Evolutionary conservation across 805 yeast genomes (phyloP).

Genomic region (Ogataea wickerhamii): DNA sequence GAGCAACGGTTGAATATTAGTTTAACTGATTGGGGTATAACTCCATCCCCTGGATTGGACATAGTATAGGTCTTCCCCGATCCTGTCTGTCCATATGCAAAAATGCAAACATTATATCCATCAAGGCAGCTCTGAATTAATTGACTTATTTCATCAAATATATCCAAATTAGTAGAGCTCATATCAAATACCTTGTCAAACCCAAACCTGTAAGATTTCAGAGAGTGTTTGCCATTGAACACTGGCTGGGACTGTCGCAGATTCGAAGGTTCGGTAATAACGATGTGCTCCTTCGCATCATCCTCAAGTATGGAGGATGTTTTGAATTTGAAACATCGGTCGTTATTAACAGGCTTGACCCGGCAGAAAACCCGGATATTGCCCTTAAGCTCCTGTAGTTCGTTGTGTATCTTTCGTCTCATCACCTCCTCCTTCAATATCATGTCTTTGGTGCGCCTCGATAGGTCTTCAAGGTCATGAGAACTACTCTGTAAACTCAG

Average conservation of each 20-base stretch:
- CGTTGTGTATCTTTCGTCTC: constrained; percentile 66
- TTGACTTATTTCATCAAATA: constrained; percentile 84
- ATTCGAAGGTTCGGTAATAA: constrained; percentile 24
- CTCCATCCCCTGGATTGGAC: constrained; percentile 68
- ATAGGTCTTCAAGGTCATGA: constrained; percentile 23
- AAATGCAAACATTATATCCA: constrained; percentile 88
- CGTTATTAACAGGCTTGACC: constrained; percentile 53
- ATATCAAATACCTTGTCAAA: constrained; percentile 78
- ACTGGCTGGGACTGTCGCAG: constrained; percentile 3
- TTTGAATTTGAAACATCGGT: constrained; percentile 20
- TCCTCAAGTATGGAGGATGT: constrained; percentile 15
- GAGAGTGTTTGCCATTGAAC: constrained; percentile 7
- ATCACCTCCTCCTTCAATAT: constrained; percentile 28
- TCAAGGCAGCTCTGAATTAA: constrained; percentile 81
- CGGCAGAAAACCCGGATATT: constrained; percentile 90
- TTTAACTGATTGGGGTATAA: constrained; percentile 71
- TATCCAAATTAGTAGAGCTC: constrained; percentile 49
- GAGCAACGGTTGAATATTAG: constrained; percentile 62
- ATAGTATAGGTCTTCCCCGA: constrained; percentile 94
- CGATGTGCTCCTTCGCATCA: constrained; percentile 28
- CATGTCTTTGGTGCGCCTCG: constrained; percentile 24
- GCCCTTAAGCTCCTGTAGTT: constrained; percentile 82
- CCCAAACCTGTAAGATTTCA: constrained; percentile 42
- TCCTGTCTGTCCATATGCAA: constrained; percentile 97
- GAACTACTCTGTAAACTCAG: constrained; percentile 12